phyloP scores from a whole-genome alignment of 2,329 filamentous ascomycete genomes.

The Diplodia mutila region DNA sequence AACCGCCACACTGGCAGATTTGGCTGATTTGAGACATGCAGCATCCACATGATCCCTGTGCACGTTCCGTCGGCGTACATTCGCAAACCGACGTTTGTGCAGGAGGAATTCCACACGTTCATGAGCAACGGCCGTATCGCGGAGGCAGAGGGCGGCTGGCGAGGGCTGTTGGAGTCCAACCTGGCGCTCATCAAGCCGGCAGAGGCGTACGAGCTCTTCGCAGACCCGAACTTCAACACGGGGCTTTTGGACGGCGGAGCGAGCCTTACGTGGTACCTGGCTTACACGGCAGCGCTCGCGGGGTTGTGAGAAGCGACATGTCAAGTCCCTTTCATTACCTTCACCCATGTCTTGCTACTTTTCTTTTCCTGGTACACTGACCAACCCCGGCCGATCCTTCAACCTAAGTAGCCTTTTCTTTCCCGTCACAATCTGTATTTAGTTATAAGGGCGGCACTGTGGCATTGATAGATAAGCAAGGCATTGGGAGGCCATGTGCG shows the following conservation, averaged over 20 bases:
- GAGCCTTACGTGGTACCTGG: slow-evolving; percentile 45
- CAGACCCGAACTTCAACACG: slow-evolving; percentile 29
- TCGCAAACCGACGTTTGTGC: slow-evolving; percentile 72
- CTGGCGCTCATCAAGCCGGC: slow-evolving; percentile 74
- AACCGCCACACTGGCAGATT: neutral
- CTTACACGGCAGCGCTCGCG: slow-evolving; percentile 40
- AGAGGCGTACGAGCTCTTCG: slow-evolving; percentile 76
- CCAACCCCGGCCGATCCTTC: neutral
- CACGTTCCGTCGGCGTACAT: slow-evolving; percentile 72
- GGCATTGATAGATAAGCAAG: neutral
- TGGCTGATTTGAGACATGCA: slow-evolving; percentile 31
- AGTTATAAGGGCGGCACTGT: no score
- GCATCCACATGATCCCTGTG: slow-evolving; percentile 84
- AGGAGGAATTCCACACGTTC: slow-evolving; percentile 72
- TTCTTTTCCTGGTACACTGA: neutral
- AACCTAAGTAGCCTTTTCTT: neutral
- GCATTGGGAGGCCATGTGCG: no score
- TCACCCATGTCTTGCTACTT: neutral
- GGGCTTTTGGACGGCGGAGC: slow-evolving; percentile 74
- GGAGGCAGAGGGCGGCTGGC: slow-evolving; percentile 75
- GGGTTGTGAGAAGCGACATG: slow-evolving; percentile 19
- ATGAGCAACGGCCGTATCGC: slow-evolving; percentile 71
- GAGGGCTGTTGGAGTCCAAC: slow-evolving; percentile 78
- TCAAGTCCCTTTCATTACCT: neutral
- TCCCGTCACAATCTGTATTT: neutral